A percentile compares a stretch with the other conserved stretches of the same genome.
Evolutionary conservation across 768 basidiomycete genomes (phyloP).

Genomic region (Mycena floridula): DNA sequence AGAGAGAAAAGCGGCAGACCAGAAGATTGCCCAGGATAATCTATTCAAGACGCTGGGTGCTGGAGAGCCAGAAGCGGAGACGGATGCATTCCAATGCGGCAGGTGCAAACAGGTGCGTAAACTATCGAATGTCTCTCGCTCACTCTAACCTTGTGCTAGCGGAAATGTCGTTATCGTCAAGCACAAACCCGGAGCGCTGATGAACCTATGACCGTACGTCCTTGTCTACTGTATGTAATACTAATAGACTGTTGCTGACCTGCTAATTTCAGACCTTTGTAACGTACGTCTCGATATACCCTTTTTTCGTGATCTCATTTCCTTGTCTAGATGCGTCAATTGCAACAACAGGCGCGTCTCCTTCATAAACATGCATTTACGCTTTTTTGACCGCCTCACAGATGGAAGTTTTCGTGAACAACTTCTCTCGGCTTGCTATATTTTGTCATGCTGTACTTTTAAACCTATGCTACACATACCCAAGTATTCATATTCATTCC

Average conservation of each 20-base stretch:
- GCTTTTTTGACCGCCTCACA: no score
- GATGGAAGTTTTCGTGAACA: constrained; percentile 59
- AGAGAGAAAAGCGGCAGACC: constrained; percentile 79
- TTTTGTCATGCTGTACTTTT: no score
- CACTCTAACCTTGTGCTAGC: constrained; percentile 1
- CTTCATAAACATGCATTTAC: no score
- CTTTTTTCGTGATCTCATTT: not conserved
- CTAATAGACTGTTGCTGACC: constrained; percentile 28
- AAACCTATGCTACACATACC: no score
- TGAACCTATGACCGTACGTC: constrained; percentile 99
- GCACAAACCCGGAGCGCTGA: constrained; percentile 97
- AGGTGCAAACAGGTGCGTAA: constrained; percentile 79
- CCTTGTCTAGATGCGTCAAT: constrained; percentile 46
- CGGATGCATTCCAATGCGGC: constrained; percentile 95
- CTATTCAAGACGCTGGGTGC: constrained; percentile 89
- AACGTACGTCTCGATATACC: constrained; percentile 52
- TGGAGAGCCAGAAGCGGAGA: constrained; percentile 87
- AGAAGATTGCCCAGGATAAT: constrained; percentile 79
- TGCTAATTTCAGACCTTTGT: no score
- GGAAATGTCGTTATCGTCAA: constrained; percentile 90
- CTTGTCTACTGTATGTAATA: constrained; percentile 3
- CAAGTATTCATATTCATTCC: no score
- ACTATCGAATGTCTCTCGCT: not conserved
- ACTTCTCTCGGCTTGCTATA: not conserved
- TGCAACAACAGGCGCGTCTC: constrained; percentile 69